A percentile compares a stretch with the other conserved stretches of the same genome.
Conservation (phyloP, 371 early-diverging fungal genomes). For the Polyrhizophydium stewartii region DNA sequence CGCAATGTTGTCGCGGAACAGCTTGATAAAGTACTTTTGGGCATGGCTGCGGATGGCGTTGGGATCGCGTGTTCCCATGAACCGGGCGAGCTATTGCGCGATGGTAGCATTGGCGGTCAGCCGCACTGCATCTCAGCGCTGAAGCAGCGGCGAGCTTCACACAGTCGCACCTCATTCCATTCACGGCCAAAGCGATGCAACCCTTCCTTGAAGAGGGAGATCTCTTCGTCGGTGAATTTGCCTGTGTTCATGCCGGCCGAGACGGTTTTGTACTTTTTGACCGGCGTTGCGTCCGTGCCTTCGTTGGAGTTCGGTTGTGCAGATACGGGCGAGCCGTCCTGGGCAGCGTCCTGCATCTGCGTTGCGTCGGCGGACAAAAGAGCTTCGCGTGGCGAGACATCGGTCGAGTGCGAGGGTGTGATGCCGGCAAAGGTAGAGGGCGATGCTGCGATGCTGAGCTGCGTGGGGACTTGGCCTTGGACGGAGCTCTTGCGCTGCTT, state of each 20-base stretch:
- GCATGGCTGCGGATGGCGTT: slow-evolving; percentile 86
- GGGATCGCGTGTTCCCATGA: slow-evolving; percentile 72
- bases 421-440: too few relatives aligned
- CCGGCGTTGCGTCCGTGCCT: not conserved
- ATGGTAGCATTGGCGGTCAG: not conserved
- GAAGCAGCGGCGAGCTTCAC: not conserved
- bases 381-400: too few relatives aligned
- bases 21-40: slow-evolving; percentile 85
- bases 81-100: slow-evolving; percentile 52
- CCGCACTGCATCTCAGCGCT: not conserved
- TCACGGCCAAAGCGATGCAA: slow-evolving; percentile 76
- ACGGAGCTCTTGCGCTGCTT: too few relatives aligned
- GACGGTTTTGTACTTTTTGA: not conserved
- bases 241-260: slow-evolving; percentile 58
- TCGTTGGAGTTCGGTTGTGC: too few relatives aligned
- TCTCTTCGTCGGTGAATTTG: slow-evolving; percentile 74
- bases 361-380: too few relatives aligned
- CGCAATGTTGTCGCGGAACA: slow-evolving; percentile 74
- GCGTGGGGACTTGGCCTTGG: too few relatives aligned
- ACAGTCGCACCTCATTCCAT: slow-evolving; percentile 61
- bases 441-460: too few relatives aligned
- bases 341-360: too few relatives aligned
- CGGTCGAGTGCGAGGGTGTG: too few relatives aligned
- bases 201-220: slow-evolving; percentile 67
- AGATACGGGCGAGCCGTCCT: too few relatives aligned